A percentile compares a stretch with the other conserved stretches of the same genome.
Conservation (phyloP, 495 filamentous ascomycete genomes). For the Articulospora tetracladia region DNA sequence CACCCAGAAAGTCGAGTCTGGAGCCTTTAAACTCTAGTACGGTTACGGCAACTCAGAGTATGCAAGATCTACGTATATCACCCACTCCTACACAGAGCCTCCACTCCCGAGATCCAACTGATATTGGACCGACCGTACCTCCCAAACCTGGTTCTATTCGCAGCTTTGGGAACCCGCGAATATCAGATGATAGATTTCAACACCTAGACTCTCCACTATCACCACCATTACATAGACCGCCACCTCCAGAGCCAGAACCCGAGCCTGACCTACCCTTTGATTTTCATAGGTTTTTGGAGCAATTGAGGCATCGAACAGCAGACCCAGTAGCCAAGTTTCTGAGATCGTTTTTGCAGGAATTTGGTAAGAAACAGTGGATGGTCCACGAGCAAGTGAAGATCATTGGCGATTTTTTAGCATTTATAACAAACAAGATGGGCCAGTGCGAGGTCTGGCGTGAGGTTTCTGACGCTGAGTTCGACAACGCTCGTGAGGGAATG, state of each 20-base stretch:
- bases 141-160: constrained; percentile 42
- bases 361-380: constrained; percentile 99
- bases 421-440: constrained; percentile 99
- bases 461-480: constrained; percentile 94
- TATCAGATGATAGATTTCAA: constrained; percentile 32
- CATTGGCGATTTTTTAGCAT: constrained; percentile 93
- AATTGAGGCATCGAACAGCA: constrained; percentile 89
- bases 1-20: constrained; percentile 79
- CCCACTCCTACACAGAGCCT: constrained; percentile 27
- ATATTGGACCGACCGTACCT: constrained; percentile 45
- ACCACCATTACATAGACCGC: constrained; percentile 60
- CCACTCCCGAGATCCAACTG: constrained; percentile 34
- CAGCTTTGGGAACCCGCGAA: constrained; percentile 29
- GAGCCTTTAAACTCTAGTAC: constrained; percentile 57
- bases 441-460: constrained; percentile 95
- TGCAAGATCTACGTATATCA: constrained; percentile 41
- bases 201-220: constrained; percentile 41
- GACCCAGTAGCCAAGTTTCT: constrained; percentile 96
- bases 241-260: constrained; percentile 81
- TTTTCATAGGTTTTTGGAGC: constrained; percentile 95
- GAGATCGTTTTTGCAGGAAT: constrained; percentile 89
- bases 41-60: constrained; percentile 39
- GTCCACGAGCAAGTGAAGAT: constrained; percentile 99
- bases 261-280: constrained; percentile 91
- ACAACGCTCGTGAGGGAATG: constrained; percentile 98